These are phyloP conservation scores for Radiomyces spectabilis DNA, from an alignment of 192 early-diverging fungal species.

Conservation along the genomic window DNA sequence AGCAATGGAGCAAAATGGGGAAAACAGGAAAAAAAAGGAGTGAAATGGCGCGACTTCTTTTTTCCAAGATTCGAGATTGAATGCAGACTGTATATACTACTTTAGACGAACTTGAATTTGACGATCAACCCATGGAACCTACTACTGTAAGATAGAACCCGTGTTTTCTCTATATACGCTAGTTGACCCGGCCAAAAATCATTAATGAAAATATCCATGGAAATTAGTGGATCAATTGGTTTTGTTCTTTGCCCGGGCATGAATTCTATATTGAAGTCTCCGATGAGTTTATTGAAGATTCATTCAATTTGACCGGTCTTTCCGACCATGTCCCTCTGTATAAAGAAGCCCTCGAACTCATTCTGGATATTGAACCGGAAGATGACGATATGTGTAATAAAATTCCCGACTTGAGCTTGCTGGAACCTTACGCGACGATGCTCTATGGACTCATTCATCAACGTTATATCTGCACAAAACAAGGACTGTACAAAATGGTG, in stretches of 20 bases:
- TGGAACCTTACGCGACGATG: constrained; percentile 83
- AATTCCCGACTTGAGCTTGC: constrained; percentile 62
- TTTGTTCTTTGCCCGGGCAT: constrained; percentile 64
- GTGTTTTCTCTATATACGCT: no score
- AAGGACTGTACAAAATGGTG: constrained; percentile 81
- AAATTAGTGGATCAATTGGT: constrained; percentile 77
- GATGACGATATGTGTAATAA: constrained; percentile 47
- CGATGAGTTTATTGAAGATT: constrained; percentile 85
- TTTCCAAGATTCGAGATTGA: no score
- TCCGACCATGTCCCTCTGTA: constrained; percentile 74
- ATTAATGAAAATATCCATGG: no score
- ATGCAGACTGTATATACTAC: no score
- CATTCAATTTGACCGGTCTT: constrained; percentile 97
- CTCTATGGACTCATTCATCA: constrained; percentile 94
- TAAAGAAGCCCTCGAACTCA: constrained; percentile 90
- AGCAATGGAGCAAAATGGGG: no score
- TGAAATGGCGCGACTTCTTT: no score
- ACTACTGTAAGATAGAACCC: no score
- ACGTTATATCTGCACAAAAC: constrained; percentile 83
- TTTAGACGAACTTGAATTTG: no score
- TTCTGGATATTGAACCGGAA: constrained; percentile 79
- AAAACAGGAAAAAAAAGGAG: no score
- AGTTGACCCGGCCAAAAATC: no score
- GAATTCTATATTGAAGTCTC: constrained; percentile 74
- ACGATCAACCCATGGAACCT: no score